Evolutionary conservation across 2,329 filamentous ascomycete genomes (phyloP).

Genomic region (Fusarium keratoplasticum): DNA sequence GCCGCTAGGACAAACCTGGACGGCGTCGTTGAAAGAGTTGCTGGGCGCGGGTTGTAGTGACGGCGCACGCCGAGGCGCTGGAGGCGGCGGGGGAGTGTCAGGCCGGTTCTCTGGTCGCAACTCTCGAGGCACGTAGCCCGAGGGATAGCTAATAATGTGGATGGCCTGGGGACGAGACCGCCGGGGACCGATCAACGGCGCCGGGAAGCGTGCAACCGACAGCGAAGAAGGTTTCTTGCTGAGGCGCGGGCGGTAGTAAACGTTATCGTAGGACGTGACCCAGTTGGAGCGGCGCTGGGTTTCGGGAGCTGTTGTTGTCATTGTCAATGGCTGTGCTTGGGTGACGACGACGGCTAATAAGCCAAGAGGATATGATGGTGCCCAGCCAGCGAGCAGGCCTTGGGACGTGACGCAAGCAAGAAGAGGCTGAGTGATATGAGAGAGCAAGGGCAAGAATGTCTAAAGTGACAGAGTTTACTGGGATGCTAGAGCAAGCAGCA

Average conservation of each 20-base stretch:
- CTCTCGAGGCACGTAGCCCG: conserved; percentile 59
- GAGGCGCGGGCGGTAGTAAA: conserved; percentile 44
- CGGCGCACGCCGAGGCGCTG: conserved; percentile 29
- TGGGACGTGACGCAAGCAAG: conserved; percentile 6
- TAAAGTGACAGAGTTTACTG: neutral
- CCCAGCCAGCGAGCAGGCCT: conserved; percentile 36
- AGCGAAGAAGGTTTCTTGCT: conserved; percentile 37
- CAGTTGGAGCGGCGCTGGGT: conserved; percentile 39
- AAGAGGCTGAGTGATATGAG: conserved; percentile 6
- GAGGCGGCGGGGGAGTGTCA: conserved; percentile 21
- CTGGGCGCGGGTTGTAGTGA: conserved; percentile 34
- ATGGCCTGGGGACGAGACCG: conserved; percentile 55
- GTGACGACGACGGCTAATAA: conserved; percentile 38
- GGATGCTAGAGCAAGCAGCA: neutral
- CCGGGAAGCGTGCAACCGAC: conserved; percentile 45
- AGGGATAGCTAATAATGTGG: conserved; percentile 56
- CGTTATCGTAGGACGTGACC: conserved; percentile 42
- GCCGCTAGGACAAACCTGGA: conserved; percentile 13
- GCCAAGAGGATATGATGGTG: conserved; percentile 33
- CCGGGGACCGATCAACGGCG: conserved; percentile 54
- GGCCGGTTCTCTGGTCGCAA: conserved; percentile 47
- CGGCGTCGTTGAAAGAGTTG: conserved; percentile 13
- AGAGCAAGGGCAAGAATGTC: neutral
- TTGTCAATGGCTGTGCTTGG: conserved; percentile 38
- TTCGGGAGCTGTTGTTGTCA: conserved; percentile 40